Conservation (phyloP, 2,329 filamentous ascomycete species). For the Metarhizium anisopliae region DNA sequence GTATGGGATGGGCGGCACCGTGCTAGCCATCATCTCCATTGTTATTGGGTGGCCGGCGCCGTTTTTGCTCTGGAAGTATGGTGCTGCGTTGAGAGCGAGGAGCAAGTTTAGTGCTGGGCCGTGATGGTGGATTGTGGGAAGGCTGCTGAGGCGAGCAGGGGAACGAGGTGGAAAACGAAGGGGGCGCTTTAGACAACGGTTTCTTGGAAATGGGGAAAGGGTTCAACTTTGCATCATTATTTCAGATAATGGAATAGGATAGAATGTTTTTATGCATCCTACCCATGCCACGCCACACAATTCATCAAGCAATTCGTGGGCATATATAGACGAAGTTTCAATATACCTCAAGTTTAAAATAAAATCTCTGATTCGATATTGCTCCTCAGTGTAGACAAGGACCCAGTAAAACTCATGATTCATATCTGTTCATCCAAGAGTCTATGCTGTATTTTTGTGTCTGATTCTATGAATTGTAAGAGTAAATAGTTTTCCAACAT, state of each 20-base stretch:
- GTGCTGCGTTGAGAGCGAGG: slow-evolving; percentile 25
- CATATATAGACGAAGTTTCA: too few relatives aligned
- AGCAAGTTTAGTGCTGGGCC: slow-evolving; percentile 14
- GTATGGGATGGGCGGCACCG: slow-evolving; percentile 32
- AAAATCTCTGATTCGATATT: neutral
- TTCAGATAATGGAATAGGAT: too few relatives aligned
- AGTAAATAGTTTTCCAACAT: neutral
- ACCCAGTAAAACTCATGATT: neutral
- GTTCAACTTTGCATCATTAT: too few relatives aligned
- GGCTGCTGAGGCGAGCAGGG: too few relatives aligned
- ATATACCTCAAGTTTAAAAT: too few relatives aligned
- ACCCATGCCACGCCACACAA: too few relatives aligned
- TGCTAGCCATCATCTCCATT: slow-evolving; percentile 34
- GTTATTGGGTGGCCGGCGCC: slow-evolving; percentile 32
- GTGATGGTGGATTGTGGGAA: neutral
- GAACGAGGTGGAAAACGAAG: too few relatives aligned
- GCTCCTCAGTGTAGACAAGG: neutral
- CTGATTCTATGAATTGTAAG: neutral
- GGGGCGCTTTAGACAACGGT: too few relatives aligned
- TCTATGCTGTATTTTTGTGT: neutral
- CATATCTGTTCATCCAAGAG: neutral
- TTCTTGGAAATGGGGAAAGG: too few relatives aligned
- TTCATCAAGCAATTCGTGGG: too few relatives aligned
- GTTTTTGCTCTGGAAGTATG: slow-evolving; percentile 35
- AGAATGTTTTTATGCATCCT: too few relatives aligned